Base-by-base conservation (phyloP, 306 rosid species). In the Morella rubra region DNA sequence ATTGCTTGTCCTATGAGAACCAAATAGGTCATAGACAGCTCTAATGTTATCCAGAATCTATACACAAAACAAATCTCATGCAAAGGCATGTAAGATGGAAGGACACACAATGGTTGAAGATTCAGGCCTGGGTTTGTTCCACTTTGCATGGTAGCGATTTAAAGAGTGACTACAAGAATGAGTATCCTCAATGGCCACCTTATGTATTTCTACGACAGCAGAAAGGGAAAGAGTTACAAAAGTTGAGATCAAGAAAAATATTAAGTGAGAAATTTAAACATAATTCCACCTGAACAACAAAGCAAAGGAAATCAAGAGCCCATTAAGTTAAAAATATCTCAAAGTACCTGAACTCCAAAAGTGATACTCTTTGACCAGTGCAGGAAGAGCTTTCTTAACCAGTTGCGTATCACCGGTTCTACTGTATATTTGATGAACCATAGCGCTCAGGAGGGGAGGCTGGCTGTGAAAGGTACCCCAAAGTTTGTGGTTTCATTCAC, bases 391-490 rank as follows among this genome's bases (percentile, higher is more conserved):
- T 53, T 77, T 89, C 67, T 82, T 82, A 72, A 89, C 89, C 19
- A 95, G 81, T 77, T 91, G 88, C 14, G 82, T 18, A 62, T 92
- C 93, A 12, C 87, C 89, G 0, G 96, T 95, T 75, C 80, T 81
- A 68, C 54, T n/a, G 84, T 85, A 92, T 84, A 92, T 88, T 75
- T 87, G 96, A 62, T 79, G 80, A 76, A 95, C 86, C 97, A 95
- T 95, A 59, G 97, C 88, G 40, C 99, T 95, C 59, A 95, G 84
- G 71, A 95, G 93, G 10, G 97, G 99, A 82, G 99, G 99, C 89
- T 95, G 96, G 87, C 99, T 95, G 89, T 83, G 83, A 86, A 78
- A 60, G 46, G 69, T 79, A 81, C 13, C 22, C 50, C 76, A 55
- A 76, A 76, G 60, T 41, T 73, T 77, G 47, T 46, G 44, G 78